Evolutionary conservation across 1,139 yeast genomes (phyloP).

Genomic region (Kazachstania sp.): DNA sequence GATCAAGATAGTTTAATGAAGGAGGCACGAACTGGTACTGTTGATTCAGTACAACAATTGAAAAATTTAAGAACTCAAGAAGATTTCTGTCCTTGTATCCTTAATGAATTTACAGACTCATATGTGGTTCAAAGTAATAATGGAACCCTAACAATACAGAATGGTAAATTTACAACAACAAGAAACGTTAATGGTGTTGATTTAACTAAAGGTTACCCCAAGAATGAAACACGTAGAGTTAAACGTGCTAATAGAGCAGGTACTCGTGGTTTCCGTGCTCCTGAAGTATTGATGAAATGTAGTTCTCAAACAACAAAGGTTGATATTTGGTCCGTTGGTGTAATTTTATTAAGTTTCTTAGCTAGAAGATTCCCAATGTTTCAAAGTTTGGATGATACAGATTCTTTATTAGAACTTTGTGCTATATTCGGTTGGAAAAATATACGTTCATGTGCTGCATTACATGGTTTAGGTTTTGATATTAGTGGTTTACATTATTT

Average conservation of each 20-base stretch:
- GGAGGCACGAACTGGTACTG: not conserved
- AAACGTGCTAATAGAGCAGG: slow-evolving; percentile 97
- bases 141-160: slow-evolving; percentile 26
- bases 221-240: slow-evolving; percentile 76
- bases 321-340: slow-evolving; percentile 92
- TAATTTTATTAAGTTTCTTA: slow-evolving; percentile 65
- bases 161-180: slow-evolving; percentile 25
- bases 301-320: slow-evolving; percentile 73
- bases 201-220: slow-evolving; percentile 59
- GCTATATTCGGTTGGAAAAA: slow-evolving; percentile 73
- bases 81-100: slow-evolving; percentile 28
- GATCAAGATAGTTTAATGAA: not conserved
- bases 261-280: slow-evolving; percentile 93
- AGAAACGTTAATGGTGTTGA: slow-evolving; percentile 27
- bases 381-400: slow-evolving; percentile 85
- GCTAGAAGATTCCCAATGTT: slow-evolving; percentile 76
- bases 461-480: slow-evolving; percentile 87
- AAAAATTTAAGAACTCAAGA: slow-evolving; percentile 29
- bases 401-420: slow-evolving; percentile 79
- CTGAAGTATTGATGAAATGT: slow-evolving; percentile 85
- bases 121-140: slow-evolving; percentile 6
- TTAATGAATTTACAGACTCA: slow-evolving; percentile 10
- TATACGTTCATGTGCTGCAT: slow-evolving; percentile 65
- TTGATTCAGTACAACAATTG: not conserved
- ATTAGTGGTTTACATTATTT: slow-evolving; percentile 36